These are phyloP conservation scores for Arachis hypogaea DNA, from an alignment of 306 rosid species.

Conservation along the genomic window DNA sequence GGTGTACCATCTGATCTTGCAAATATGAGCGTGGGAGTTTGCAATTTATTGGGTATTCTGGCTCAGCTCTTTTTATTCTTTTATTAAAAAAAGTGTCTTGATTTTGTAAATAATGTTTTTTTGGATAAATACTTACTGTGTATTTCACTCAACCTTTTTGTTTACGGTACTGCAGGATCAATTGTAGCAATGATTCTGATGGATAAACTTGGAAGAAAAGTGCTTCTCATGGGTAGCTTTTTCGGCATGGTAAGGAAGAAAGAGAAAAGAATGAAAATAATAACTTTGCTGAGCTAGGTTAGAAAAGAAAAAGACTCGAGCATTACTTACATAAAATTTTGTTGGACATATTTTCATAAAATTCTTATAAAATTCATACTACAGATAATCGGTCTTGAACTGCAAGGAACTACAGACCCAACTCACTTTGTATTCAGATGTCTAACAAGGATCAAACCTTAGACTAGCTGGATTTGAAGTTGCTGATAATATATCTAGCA, in stretches of 20 bases:
- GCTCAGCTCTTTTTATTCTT: conserved; percentile 15
- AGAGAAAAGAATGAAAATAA: conserved; percentile 36
- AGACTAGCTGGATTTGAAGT: too few species aligned
- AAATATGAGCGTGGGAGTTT: conserved; percentile 67
- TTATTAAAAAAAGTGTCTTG: background rate
- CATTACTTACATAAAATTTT: conserved; percentile 23
- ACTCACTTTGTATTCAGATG: too few species aligned
- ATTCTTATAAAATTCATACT: background rate
- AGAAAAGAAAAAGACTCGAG: background rate
- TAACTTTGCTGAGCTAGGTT: conserved; percentile 18
- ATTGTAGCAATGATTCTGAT: conserved; percentile 71
- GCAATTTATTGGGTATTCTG: conserved; percentile 69
- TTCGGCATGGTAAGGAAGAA: conserved; percentile 73
- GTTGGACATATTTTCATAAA: conserved; percentile 1
- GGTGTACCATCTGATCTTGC: conserved; percentile 73
- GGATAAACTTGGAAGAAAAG: conserved; percentile 91
- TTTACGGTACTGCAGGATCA: conserved; percentile 61
- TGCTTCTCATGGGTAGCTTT: conserved; percentile 82
- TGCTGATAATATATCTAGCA: background rate
- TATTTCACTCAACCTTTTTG: conserved; percentile 35
- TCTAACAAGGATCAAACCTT: too few species aligned
- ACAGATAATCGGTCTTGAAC: too few species aligned
- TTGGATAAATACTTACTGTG: conserved; percentile 11
- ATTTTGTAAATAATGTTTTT: background rate
- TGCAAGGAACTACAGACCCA: too few species aligned